These are phyloP conservation scores for Iberis pinnata DNA, from an alignment of 345 rosid genomes.

Conservation along the genomic window DNA sequence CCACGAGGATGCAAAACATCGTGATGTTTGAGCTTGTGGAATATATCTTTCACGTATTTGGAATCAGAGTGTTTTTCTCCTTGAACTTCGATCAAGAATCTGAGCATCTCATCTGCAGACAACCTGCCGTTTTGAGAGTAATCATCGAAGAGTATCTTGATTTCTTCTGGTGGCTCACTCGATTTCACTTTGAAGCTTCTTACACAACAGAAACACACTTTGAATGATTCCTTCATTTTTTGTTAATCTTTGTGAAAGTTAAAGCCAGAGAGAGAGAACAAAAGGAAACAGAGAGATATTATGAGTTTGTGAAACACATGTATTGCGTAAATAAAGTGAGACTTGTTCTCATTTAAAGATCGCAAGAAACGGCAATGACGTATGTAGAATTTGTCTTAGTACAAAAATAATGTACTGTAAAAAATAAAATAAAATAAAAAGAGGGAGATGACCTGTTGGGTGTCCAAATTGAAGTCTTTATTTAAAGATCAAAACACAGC, in stretches of 20 bases:
- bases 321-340: not conserved
- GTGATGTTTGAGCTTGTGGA: conserved; percentile 34
- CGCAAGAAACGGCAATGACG: too few species aligned
- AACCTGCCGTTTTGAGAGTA: conserved; percentile 47
- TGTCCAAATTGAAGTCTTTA: conserved; percentile 10
- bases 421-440: too few species aligned
- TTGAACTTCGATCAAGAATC: conserved; percentile 56
- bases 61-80: conserved; percentile 48
- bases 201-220: conserved; percentile 42
- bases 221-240: conserved; percentile 24
- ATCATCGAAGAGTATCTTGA: conserved; percentile 38
- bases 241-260: not conserved
- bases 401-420: too few species aligned
- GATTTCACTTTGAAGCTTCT: conserved; percentile 62
- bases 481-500: conserved; percentile 3
- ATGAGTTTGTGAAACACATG: conserved; percentile 18
- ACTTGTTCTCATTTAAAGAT: too few species aligned
- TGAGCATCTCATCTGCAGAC: conserved; percentile 44
- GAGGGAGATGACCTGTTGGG: conserved; percentile 16
- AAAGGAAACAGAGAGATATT: too few species aligned
- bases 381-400: too few species aligned
- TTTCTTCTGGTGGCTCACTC: conserved; percentile 68
- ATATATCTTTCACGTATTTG: conserved; percentile 36
- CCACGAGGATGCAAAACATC: conserved; percentile 33
- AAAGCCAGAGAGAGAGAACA: not conserved